phyloP scores from a whole-genome alignment of 352 stramenopile genomes.

The Globisporangium perplexum region DNA sequence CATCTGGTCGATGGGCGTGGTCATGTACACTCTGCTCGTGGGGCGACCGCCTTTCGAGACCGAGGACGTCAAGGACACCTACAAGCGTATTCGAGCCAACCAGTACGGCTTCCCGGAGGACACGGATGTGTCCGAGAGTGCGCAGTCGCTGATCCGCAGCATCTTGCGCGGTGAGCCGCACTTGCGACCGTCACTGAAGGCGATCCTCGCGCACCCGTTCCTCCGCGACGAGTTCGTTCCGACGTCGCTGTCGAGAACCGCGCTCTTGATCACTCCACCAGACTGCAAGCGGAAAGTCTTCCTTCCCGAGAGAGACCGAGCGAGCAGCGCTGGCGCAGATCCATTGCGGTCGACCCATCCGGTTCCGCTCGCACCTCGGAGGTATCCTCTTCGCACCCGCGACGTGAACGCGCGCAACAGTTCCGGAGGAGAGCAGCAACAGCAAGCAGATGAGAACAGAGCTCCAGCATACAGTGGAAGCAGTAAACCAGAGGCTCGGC shows the following conservation, averaged over 20 bases:
- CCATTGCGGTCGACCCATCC: slow-evolving; percentile 17
- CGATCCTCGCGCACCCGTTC: slow-evolving; percentile 78
- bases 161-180: slow-evolving; percentile 74
- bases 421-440: slow-evolving; percentile 1
- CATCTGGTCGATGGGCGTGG: slow-evolving; percentile 96
- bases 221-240: slow-evolving; percentile 56
- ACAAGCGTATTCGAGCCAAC: slow-evolving; percentile 96
- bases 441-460: slow-evolving; percentile 5
- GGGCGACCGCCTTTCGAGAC: slow-evolving; percentile 97
- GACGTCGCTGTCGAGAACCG: slow-evolving; percentile 45
- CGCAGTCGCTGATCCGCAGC: slow-evolving; percentile 64
- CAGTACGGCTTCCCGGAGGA: slow-evolving; percentile 94
- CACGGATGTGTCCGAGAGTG: slow-evolving; percentile 76
- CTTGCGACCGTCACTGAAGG: slow-evolving; percentile 59
- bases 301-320: not conserved
- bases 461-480: not conserved
- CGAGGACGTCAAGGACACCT: slow-evolving; percentile 97
- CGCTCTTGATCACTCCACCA: slow-evolving; percentile 67
- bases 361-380: slow-evolving; percentile 17
- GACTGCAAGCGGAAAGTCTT: slow-evolving; percentile 31
- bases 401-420: slow-evolving; percentile 21
- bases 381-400: slow-evolving; percentile 30
- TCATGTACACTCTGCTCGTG: slow-evolving; percentile 97
- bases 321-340: slow-evolving; percentile 3
- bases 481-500: slow-evolving; percentile 4